phyloP scores from a whole-genome alignment of 805 yeast species.

The Yarrowia hollandica region DNA sequence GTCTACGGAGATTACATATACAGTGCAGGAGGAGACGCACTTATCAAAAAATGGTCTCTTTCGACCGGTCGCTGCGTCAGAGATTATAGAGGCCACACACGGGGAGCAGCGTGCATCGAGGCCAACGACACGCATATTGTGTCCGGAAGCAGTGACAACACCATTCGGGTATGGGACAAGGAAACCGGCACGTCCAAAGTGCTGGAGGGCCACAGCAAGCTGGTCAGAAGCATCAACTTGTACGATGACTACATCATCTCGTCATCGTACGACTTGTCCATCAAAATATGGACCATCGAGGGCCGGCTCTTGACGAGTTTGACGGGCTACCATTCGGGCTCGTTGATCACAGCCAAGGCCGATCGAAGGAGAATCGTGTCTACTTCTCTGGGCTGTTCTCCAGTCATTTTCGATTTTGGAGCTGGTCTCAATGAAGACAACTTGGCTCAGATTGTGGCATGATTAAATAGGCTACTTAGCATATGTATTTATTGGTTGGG shows the following conservation, averaged over 20 bases:
- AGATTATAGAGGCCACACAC: slow-evolving; percentile 73
- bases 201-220: slow-evolving; percentile 79
- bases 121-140: slow-evolving; percentile 68
- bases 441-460: slow-evolving; percentile 25
- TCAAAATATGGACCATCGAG: slow-evolving; percentile 43
- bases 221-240: slow-evolving; percentile 58
- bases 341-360: slow-evolving; percentile 41
- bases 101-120: slow-evolving; percentile 83
- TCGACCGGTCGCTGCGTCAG: slow-evolving; percentile 65
- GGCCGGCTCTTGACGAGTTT: slow-evolving; percentile 37
- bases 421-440: slow-evolving; percentile 36
- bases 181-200: slow-evolving; percentile 68
- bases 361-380: slow-evolving; percentile 39
- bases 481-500: background rate
- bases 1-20: slow-evolving; percentile 36
- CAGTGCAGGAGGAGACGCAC: slow-evolving; percentile 62
- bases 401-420: slow-evolving; percentile 41
- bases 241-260: slow-evolving; percentile 38
- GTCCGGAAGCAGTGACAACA: slow-evolving; percentile 84
- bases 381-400: slow-evolving; percentile 40
- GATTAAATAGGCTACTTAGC: background rate
- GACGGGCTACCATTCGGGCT: slow-evolving; percentile 40
- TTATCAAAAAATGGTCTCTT: slow-evolving; percentile 81
- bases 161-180: slow-evolving; percentile 85
- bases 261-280: slow-evolving; percentile 43